Conservation (phyloP, 345 rosid species). For the Hevea brasiliensis region DNA sequence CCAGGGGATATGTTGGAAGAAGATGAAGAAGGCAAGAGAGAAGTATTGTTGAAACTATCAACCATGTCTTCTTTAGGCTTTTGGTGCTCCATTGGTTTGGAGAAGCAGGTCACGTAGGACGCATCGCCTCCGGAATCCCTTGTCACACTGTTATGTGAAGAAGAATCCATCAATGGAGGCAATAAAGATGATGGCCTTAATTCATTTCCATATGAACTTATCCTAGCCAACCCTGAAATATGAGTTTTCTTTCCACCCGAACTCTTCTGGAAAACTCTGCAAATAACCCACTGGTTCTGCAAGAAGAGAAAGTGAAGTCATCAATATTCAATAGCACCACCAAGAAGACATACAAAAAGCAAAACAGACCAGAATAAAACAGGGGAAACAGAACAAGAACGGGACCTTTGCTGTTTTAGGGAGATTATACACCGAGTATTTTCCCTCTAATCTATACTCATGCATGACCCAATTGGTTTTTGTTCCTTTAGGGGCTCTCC, state of each 20-base stretch:
- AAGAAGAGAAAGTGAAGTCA: not conserved
- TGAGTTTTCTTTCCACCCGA: slow-evolving; percentile 52
- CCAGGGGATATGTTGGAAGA: slow-evolving; percentile 33
- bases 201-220: slow-evolving; percentile 31
- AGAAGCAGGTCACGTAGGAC: slow-evolving; percentile 44
- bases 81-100: slow-evolving; percentile 22
- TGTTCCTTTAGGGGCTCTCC: slow-evolving; percentile 24
- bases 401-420: slow-evolving; percentile 19
- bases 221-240: slow-evolving; percentile 19
- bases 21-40: slow-evolving; percentile 33
- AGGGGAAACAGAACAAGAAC: not conserved
- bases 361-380: too few relatives aligned
- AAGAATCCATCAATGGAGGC: slow-evolving; percentile 67
- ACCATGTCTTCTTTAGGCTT: slow-evolving; percentile 13
- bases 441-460: slow-evolving; percentile 28
- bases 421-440: slow-evolving; percentile 7
- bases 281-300: slow-evolving; percentile 85
- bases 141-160: slow-evolving; percentile 22
- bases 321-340: not conserved
- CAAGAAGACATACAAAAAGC: not conserved
- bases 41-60: slow-evolving; percentile 20
- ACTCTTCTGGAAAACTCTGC: slow-evolving; percentile 67
- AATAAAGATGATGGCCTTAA: slow-evolving; percentile 25
- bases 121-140: slow-evolving; percentile 17
- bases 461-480: slow-evolving; percentile 31